These are phyloP conservation scores for Pseudogymnoascus sp. DNA, from an alignment of 2,329 filamentous ascomycete genomes.

Conservation along the genomic window DNA sequence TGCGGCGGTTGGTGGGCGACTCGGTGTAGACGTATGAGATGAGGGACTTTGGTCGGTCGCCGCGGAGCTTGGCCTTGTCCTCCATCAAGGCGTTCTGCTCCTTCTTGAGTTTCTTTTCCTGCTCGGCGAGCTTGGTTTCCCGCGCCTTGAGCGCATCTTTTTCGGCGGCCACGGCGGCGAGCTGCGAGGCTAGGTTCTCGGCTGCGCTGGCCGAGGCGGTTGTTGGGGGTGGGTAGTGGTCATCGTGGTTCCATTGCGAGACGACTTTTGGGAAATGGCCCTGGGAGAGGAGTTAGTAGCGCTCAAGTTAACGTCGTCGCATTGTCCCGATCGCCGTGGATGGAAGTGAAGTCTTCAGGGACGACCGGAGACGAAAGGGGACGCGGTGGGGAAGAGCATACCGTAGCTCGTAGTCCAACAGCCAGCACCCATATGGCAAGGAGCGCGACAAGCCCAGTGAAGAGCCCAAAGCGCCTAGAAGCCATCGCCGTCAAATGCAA, in stretches of 20 bases:
- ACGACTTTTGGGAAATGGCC: conserved; percentile 1
- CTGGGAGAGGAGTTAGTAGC: neutral
- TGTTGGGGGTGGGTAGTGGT: neutral
- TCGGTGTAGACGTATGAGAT: conserved; percentile 14
- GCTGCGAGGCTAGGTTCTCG: neutral
- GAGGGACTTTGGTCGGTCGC: neutral
- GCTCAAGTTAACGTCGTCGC: neutral
- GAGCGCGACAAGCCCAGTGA: conserved; percentile 1
- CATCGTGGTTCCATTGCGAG: conserved; percentile 5
- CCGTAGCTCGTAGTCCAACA: neutral
- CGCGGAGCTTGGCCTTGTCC: neutral
- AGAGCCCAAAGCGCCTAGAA: conserved; percentile 5
- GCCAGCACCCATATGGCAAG: neutral
- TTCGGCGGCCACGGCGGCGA: neutral
- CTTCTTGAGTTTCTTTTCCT: neutral
- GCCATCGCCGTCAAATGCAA: conserved; percentile 5
- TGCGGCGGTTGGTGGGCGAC: neutral
- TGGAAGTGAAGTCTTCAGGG: neutral
- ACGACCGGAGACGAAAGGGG: neutral
- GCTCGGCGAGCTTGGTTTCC: neutral
- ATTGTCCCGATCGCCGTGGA: neutral
- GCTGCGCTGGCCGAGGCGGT: neutral
- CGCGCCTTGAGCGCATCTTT: conserved; percentile 1
- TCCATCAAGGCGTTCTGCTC: neutral
- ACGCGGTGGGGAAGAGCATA: neutral